A percentile compares a stretch with the other conserved stretches of the same genome.
Conservation (phyloP, 2,329 filamentous ascomycete genomes). For the Beauveria varroae region DNA sequence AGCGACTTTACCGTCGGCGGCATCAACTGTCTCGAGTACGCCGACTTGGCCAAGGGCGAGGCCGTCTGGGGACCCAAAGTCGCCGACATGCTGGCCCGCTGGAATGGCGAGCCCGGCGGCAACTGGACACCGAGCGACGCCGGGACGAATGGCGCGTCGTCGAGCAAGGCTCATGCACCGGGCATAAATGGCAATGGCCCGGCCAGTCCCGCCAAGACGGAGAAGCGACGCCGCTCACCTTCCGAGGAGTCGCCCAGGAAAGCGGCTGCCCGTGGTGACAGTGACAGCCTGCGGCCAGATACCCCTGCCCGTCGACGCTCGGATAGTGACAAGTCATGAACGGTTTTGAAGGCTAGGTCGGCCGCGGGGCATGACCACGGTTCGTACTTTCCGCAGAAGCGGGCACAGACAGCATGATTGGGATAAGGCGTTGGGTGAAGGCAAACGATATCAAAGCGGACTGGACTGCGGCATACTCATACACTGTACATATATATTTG, state of each 20-base stretch:
- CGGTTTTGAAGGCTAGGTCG: conserved; percentile 29
- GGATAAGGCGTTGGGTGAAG: background rate
- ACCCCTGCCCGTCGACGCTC: conserved; percentile 18
- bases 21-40: conserved; percentile 68
- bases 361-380: background rate
- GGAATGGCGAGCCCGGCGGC: conserved; percentile 29
- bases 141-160: conserved; percentile 13
- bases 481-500: conserved; percentile 2
- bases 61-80: conserved; percentile 77
- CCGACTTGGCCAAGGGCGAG: conserved; percentile 69
- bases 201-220: conserved; percentile 12
- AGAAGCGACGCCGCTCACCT: conserved; percentile 25
- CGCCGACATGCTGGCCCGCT: conserved; percentile 35
- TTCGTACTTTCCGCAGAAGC: background rate
- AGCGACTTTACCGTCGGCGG: conserved; percentile 67
- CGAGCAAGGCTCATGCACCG: conserved; percentile 8
- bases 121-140: conserved; percentile 18
- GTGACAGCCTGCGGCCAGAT: conserved; percentile 1
- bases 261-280: conserved; percentile 16
- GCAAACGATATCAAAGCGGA: background rate
- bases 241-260: conserved; percentile 24
- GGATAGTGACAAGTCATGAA: conserved; percentile 37
- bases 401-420: background rate
- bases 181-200: conserved; percentile 10
- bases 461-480: background rate